Evolutionary conservation across 139 green algal species (phyloP).

Genomic region (Closterium sp.): DNA sequence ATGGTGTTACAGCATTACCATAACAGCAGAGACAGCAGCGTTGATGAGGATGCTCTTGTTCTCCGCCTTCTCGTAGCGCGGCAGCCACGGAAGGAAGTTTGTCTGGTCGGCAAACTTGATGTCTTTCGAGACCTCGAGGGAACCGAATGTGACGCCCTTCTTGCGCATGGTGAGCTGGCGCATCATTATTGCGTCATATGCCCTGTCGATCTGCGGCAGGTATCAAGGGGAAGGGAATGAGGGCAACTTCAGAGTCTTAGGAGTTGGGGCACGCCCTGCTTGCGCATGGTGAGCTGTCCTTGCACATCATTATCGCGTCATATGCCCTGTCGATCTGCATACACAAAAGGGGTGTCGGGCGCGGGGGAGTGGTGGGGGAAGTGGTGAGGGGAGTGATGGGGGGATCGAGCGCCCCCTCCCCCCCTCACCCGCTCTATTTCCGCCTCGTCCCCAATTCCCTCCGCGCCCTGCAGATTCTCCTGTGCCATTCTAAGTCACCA

Average conservation of each 20-base stretch:
- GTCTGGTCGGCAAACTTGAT: constrained; percentile 2
- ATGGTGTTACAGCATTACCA: not conserved
- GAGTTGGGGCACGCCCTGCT: not conserved
- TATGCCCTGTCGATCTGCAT: constrained; percentile 11
- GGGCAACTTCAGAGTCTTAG: not conserved
- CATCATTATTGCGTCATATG: constrained; percentile 29
- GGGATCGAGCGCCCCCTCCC: not conserved
- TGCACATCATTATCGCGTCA: constrained; percentile 24
- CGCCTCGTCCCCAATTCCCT: too few relatives aligned
- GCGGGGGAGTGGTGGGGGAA: not conserved
- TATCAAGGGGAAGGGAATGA: not conserved
- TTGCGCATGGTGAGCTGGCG: constrained; percentile 6
- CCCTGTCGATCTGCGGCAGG: not conserved
- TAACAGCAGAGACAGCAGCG: not conserved
- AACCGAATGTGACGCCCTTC: constrained; percentile 13
- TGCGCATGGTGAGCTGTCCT: constrained; percentile 20
- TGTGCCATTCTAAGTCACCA: too few relatives aligned
- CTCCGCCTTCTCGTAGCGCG: not conserved
- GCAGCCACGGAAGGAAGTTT: not conserved
- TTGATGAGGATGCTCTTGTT: constrained; percentile 4
- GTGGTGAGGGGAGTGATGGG: not conserved
- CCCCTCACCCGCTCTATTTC: too few relatives aligned
- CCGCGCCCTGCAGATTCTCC: too few relatives aligned
- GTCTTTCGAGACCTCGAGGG: constrained; percentile 11
- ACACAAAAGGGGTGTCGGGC: not conserved